Percentiles rank a stretch among this genome's conserved stretches.
Conservation (phyloP, 164 flowering plant species). For the Warburgia ugandensis region DNA sequence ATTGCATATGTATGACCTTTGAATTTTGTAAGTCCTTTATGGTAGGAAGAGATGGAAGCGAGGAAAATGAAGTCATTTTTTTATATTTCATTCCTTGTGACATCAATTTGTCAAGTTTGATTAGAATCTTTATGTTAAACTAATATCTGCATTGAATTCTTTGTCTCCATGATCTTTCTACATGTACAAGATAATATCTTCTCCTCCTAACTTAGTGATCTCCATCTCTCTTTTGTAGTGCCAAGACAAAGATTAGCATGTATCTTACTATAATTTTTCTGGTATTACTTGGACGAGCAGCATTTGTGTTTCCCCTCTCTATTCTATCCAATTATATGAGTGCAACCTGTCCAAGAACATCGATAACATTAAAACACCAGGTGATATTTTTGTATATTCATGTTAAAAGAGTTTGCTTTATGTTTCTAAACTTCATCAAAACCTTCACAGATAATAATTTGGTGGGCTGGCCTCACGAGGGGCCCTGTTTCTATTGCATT, state of each 20-base stretch:
- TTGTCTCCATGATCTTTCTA: not conserved
- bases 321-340: constrained; percentile 53
- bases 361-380: constrained; percentile 59
- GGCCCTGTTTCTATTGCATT: constrained; percentile 95
- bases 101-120: not conserved
- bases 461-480: constrained; percentile 99
- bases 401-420: not conserved
- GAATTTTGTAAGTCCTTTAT: not conserved
- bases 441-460: constrained; percentile 30
- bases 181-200: no score
- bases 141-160: not conserved
- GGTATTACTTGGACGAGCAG: constrained; percentile 74
- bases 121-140: not conserved
- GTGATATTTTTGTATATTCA: constrained; percentile 20
- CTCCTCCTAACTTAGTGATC: not conserved
- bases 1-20: not conserved
- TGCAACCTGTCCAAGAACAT: constrained; percentile 18
- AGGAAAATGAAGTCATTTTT: not conserved
- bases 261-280: constrained; percentile 36
- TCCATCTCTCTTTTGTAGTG: constrained; percentile 32
- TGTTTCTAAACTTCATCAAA: not conserved
- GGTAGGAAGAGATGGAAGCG: not conserved
- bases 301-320: constrained; percentile 82
- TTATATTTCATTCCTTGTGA: not conserved
- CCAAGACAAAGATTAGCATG: constrained; percentile 33